Evolutionary conservation across 345 rosid species (phyloP).

Genomic region (Syzygium aqueum): DNA sequence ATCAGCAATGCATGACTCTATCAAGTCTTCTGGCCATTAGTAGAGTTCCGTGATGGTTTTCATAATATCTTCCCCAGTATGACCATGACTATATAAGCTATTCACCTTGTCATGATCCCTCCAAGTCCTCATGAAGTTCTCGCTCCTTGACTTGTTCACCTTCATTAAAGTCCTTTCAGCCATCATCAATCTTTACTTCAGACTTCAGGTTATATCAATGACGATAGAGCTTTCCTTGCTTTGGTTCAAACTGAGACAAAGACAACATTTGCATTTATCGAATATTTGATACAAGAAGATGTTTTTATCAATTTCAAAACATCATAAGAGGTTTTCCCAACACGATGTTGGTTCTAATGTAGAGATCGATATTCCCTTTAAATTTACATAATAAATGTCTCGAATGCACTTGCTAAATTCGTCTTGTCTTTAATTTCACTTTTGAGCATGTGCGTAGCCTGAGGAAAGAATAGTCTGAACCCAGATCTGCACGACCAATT

Average conservation of each 20-base stretch:
- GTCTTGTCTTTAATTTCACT: background rate
- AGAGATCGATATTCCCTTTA: background rate
- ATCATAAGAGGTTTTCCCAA: background rate
- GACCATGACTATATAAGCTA: background rate
- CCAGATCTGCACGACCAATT: background rate
- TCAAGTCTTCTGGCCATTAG: background rate
- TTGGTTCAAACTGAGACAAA: background rate
- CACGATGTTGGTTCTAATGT: background rate
- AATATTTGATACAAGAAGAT: background rate
- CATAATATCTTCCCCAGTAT: background rate
- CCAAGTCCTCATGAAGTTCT: background rate
- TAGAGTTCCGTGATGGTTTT: background rate
- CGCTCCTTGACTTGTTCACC: background rate
- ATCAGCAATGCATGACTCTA: background rate
- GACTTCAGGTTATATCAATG: background rate
- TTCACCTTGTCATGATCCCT: background rate
- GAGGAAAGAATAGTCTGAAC: background rate
- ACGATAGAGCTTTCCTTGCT: background rate
- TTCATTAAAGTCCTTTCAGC: background rate
- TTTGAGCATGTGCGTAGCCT: background rate
- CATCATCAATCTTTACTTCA: background rate
- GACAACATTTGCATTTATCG: background rate
- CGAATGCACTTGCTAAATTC: background rate
- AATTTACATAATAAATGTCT: background rate
- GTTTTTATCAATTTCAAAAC: background rate